A percentile compares a stretch with the other conserved stretches of the same genome.
phyloP scores from a whole-genome alignment of 148 eudicot species.

The Fagopyrum homotropicum region DNA sequence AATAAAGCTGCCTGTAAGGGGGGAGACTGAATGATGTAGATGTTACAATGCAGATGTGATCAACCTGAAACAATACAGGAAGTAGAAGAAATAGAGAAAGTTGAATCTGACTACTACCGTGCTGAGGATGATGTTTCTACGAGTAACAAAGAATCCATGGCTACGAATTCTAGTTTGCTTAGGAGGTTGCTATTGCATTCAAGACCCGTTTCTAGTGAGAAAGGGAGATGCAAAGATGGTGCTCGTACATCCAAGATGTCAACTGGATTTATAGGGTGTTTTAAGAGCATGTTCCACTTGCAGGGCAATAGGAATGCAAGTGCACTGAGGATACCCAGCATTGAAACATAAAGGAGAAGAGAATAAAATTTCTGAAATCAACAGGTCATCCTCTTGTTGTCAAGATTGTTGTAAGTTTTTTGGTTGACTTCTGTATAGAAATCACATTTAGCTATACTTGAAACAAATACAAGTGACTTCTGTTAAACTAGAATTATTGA shows the following conservation, averaged over 20 bases:
- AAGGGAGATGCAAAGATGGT: neutral
- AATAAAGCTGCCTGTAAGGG: neutral
- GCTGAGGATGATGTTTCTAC: slow-evolving; percentile 1
- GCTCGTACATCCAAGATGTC: slow-evolving; percentile 4
- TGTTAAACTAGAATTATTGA: neutral
- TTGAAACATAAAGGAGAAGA: neutral
- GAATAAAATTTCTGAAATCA: neutral
- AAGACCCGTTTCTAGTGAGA: neutral
- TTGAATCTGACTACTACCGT: neutral
- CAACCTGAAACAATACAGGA: slow-evolving; percentile 2
- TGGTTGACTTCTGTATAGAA: neutral
- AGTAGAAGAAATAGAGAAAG: neutral
- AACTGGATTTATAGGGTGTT: slow-evolving; percentile 2
- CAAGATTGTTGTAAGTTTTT: neutral
- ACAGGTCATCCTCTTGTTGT: neutral
- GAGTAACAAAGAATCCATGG: neutral
- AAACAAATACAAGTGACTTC: slow-evolving; percentile 2
- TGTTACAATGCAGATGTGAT: neutral
- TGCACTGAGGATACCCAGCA: neutral
- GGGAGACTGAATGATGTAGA: neutral
- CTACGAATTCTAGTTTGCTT: neutral
- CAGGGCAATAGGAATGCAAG: neutral
- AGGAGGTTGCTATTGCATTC: slow-evolving; percentile 7
- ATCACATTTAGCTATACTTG: neutral
- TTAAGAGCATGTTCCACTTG: neutral